These are phyloP conservation scores for Beauveria australis DNA, from an alignment of 2,329 filamentous ascomycete genomes.

Conservation along the genomic window DNA sequence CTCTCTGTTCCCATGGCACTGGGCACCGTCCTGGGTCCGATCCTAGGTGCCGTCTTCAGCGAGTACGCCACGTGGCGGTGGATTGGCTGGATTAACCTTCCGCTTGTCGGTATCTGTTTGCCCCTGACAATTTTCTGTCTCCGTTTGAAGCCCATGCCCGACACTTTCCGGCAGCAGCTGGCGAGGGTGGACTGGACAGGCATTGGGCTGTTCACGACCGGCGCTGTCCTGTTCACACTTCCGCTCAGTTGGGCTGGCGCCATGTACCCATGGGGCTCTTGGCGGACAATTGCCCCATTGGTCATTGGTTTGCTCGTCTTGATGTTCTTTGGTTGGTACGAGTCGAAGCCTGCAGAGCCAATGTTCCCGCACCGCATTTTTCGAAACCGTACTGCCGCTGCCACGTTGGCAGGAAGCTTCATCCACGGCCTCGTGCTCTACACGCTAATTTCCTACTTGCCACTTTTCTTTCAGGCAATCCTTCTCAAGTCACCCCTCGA, in stretches of 20 bases:
- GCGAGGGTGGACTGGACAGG: constrained; percentile 26
- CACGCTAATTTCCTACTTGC: constrained; percentile 23
- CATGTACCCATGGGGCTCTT: constrained; percentile 26
- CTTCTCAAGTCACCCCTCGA: constrained; percentile 19
- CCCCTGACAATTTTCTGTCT: constrained; percentile 20
- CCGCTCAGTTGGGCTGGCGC: constrained; percentile 27
- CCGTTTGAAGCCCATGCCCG: constrained; percentile 1
- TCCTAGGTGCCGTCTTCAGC: constrained; percentile 20
- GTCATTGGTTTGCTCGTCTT: constrained; percentile 22
- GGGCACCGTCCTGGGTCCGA: constrained; percentile 18
- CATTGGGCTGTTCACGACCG: constrained; percentile 19
- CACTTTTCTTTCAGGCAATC: constrained; percentile 27
- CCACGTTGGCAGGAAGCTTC: constrained; percentile 19
- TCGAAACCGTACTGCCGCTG: constrained; percentile 15
- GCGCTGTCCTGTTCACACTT: constrained; percentile 18
- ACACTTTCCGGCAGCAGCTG: constrained; percentile 11
- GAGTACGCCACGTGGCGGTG: constrained; percentile 21
- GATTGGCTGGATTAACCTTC: constrained; percentile 28
- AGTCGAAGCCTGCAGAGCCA: constrained; percentile 20
- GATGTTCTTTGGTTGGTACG: constrained; percentile 22
- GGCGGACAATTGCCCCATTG: constrained; percentile 25
- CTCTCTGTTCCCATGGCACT: constrained; percentile 17
- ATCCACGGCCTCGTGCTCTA: constrained; percentile 25
- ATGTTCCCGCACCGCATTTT: constrained; percentile 27
- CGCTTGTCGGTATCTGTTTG: constrained; percentile 17